Conservation (phyloP, 345 rosid species). For the Linum lewisii region DNA sequence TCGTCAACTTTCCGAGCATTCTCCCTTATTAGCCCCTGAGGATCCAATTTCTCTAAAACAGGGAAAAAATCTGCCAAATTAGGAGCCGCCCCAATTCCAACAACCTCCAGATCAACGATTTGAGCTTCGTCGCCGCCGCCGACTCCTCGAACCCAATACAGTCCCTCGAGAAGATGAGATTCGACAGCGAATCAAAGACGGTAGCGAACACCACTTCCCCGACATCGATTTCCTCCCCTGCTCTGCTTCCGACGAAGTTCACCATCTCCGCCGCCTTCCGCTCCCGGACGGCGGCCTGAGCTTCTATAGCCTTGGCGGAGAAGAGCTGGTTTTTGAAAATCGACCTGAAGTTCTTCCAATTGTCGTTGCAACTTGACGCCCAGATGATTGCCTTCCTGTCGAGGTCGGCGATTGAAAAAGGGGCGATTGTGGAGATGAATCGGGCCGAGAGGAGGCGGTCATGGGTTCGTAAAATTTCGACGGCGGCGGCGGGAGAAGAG, state of each 20-base stretch:
- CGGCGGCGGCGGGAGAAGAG: slow-evolving; percentile 15
- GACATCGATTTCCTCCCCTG: not conserved
- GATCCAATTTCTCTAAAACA: not conserved
- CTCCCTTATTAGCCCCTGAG: not conserved
- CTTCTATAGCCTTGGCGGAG: slow-evolving; percentile 4
- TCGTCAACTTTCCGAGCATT: not conserved
- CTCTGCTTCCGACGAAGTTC: not conserved
- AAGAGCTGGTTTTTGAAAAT: not conserved
- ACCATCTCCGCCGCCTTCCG: not conserved
- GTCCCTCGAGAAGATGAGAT: not conserved
- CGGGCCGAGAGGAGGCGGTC: slow-evolving; percentile 18
- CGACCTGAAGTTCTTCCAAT: not conserved
- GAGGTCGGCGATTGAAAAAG: not conserved
- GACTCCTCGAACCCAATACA: not conserved
- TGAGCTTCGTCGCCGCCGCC: not conserved
- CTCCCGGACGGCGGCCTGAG: not conserved
- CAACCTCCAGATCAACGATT: not conserved
- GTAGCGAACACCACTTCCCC: not conserved
- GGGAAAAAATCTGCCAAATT: not conserved
- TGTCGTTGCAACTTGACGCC: not conserved
- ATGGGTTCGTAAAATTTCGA: slow-evolving; percentile 20
- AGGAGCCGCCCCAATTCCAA: not conserved
- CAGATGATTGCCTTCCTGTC: not conserved
- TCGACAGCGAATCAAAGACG: not conserved
- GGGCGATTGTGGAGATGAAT: not conserved